Base-by-base conservation (phyloP, 2,329 filamentous ascomycete genomes). In the Ramularia endophylla region DNA sequence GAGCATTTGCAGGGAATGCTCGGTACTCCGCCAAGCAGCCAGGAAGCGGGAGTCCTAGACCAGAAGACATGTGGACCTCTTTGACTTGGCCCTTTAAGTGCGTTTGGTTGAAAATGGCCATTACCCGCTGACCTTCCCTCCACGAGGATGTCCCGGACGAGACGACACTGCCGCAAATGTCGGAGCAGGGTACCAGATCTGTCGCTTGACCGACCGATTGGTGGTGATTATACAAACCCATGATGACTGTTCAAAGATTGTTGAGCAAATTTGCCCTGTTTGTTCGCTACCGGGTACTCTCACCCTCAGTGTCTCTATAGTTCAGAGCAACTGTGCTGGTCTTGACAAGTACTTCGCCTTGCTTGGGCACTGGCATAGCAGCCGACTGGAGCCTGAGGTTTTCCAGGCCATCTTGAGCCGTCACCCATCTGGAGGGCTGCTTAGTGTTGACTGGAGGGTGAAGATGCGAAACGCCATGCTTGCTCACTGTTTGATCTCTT, bases 201-300 rank as follows among this genome's bases (percentile, higher is more conserved):
- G 62, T 39, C 38, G 60, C 47, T 44, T 65, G 55, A 27, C 58
- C 62, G 33, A 78, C 64, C 3, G 71, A 69, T 51, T 73, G 71
- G 65, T 85, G 79, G 61, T 85, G 80, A 56, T 70, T 78, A 65
- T 85, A 86, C 9, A 77, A 67, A 20, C 82, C 82, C 66, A 74
- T 80, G 55, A 69, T 70, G 15, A 85, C 81, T 81, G 44, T 29
- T 42, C 9, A 50, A 19, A 16, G 8, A 25, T 25, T 11, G 11
- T 6, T 25, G 11, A 37, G 25, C 27, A 8, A 27, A 3, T 20
- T 17, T 19, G 16, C 3, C n/a, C n/a, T n/a, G n/a, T n/a, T n/a
- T n/a, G n/a, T n/a, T n/a, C n/a, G n/a, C n/a, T n/a, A n/a, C n/a
- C n/a, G n/a, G n/a, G n/a, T 9, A 12, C 17, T 25, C 44, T 40